phyloP scores from a whole-genome alignment of 148 eudicot species.

The Salicornia ramosissima region DNA sequence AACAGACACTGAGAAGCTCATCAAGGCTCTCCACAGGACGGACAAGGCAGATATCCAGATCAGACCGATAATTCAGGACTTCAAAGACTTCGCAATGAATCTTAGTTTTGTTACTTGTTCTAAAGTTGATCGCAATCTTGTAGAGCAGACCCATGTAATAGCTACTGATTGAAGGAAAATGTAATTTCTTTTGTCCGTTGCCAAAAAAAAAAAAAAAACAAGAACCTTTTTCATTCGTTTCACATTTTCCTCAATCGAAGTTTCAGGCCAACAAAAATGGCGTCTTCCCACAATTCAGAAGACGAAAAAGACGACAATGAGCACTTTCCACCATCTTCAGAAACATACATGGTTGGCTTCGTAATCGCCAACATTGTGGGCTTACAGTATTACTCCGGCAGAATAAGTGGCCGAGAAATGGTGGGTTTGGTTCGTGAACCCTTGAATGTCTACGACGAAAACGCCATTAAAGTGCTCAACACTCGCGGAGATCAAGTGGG shows the following conservation, averaged over 20 bases:
- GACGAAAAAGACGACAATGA: conserved; percentile 14
- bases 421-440: conserved; percentile 78
- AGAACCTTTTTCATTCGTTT: background rate
- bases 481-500: conserved; percentile 64
- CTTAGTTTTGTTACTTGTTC: too few relatives aligned
- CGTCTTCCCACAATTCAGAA: conserved; percentile 17
- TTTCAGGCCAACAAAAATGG: conserved; percentile 7
- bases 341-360: conserved; percentile 66
- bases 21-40: too few relatives aligned
- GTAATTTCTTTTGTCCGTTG: too few relatives aligned
- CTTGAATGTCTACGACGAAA: conserved; percentile 44
- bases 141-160: too few relatives aligned
- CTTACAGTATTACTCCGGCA: conserved; percentile 51
- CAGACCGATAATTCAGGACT: too few relatives aligned
- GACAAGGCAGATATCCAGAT: too few relatives aligned
- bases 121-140: too few relatives aligned
- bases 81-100: too few relatives aligned
- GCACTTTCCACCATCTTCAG: conserved; percentile 37
- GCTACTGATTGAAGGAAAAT: too few relatives aligned
- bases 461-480: conserved; percentile 77
- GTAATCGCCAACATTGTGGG: conserved; percentile 71
- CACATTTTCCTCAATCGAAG: background rate
- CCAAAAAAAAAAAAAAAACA: too few relatives aligned
- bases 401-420: conserved; percentile 61
- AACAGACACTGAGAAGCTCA: too few relatives aligned